Evolutionary conservation across 805 yeast species (phyloP).

Genomic region (Jamesozyma lodderae): DNA sequence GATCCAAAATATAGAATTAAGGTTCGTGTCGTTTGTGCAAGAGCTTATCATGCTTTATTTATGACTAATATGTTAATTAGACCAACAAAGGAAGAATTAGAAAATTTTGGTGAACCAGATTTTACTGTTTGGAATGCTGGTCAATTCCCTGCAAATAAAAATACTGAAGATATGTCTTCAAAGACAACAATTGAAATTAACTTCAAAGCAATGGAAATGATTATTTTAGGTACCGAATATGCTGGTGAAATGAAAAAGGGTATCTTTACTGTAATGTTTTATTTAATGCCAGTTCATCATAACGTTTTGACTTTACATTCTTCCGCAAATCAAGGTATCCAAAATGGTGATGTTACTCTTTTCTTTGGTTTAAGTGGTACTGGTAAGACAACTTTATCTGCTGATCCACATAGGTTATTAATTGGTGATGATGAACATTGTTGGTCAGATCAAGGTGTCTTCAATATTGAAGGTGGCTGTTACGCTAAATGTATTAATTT

Average conservation of each 20-base stretch:
- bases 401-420: conserved; percentile 86
- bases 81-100: conserved; percentile 85
- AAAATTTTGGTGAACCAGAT: conserved; percentile 91
- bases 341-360: conserved; percentile 78
- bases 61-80: conserved; percentile 97
- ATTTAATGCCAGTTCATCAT: conserved; percentile 93
- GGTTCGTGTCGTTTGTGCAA: conserved; percentile 91
- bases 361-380: conserved; percentile 97
- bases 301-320: conserved; percentile 89
- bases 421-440: conserved; percentile 99
- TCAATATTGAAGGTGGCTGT: conserved; percentile 99
- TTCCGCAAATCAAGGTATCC: conserved; percentile 82
- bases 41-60: conserved; percentile 96
- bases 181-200: conserved; percentile 92
- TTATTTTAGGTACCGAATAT: conserved; percentile 94
- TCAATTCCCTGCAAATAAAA: conserved; percentile 94
- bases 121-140: conserved; percentile 98
- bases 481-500: conserved; percentile 94
- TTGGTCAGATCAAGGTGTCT: conserved; percentile 97
- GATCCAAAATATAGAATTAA: conserved; percentile 95
- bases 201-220: conserved; percentile 97
- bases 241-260: conserved; percentile 99
- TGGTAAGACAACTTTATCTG: conserved; percentile 94
- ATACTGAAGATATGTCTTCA: conserved; percentile 96
- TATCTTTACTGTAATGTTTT: conserved; percentile 97